These are phyloP conservation scores for Debaryomycetaceae sp. DNA, from an alignment of 1,139 yeast genomes.

Conservation along the genomic window DNA sequence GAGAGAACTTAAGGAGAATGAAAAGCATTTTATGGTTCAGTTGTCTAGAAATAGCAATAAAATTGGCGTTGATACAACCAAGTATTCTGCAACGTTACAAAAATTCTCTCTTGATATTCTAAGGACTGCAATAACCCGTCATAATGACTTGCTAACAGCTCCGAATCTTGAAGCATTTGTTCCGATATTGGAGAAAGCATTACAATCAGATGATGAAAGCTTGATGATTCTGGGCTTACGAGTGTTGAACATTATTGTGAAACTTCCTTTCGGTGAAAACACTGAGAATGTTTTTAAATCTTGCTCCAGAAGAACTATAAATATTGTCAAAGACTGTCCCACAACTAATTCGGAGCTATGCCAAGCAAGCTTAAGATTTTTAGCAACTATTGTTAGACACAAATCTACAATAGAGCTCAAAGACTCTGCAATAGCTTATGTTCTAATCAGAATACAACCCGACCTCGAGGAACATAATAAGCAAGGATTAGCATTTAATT, in stretches of 20 bases:
- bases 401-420: slow-evolving; percentile 64
- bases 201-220: slow-evolving; percentile 68
- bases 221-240: slow-evolving; percentile 67
- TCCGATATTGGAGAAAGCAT: slow-evolving; percentile 62
- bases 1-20: slow-evolving; percentile 19
- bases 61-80: slow-evolving; percentile 49
- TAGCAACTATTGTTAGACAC: slow-evolving; percentile 71
- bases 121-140: slow-evolving; percentile 65
- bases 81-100: slow-evolving; percentile 59
- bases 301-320: slow-evolving; percentile 62
- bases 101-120: slow-evolving; percentile 77
- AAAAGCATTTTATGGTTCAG: slow-evolving; percentile 68
- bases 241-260: slow-evolving; percentile 57
- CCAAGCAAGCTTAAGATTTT: slow-evolving; percentile 72
- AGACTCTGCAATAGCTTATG: slow-evolving; percentile 69
- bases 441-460: slow-evolving; percentile 74
- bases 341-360: slow-evolving; percentile 77
- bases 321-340: slow-evolving; percentile 70
- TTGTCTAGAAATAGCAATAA: slow-evolving; percentile 56
- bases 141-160: slow-evolving; percentile 53
- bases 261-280: slow-evolving; percentile 60
- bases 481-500: slow-evolving; percentile 85
- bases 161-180: slow-evolving; percentile 69
- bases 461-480: slow-evolving; percentile 88
- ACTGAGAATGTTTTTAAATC: slow-evolving; percentile 50